Conservation (phyloP, 1,284 basidiomycete genomes). For the Austroboletus novae-zelandiae region DNA sequence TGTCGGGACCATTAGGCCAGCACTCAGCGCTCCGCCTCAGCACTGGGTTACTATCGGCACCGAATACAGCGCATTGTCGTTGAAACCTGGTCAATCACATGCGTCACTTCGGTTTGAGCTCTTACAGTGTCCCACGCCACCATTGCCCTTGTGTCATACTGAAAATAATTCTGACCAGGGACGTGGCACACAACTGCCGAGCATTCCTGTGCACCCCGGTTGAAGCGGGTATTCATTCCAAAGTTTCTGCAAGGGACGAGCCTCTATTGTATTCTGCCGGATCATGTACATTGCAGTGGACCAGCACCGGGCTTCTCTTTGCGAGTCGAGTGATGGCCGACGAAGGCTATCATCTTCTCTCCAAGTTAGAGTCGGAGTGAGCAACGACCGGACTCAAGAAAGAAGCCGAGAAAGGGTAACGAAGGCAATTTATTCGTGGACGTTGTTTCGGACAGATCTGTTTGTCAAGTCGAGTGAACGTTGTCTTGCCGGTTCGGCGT, state of each 20-base stretch:
- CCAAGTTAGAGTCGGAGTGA: conserved; percentile 11
- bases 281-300: not conserved
- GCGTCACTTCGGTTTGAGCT: not conserved
- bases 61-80: no score
- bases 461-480: conserved; percentile 3
- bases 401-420: conserved; percentile 13
- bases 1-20: no score
- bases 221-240: not conserved
- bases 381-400: conserved; percentile 14
- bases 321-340: conserved; percentile 18
- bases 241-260: not conserved
- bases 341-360: conserved; percentile 27
- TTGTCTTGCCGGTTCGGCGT: conserved; percentile 2
- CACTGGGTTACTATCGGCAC: no score
- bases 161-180: not conserved
- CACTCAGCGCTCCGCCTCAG: no score
- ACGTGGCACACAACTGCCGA: not conserved
- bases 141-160: not conserved
- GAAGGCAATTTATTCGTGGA: not conserved
- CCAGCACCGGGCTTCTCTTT: conserved; percentile 12
- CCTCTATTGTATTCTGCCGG: not conserved
- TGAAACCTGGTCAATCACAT: no score
- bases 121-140: not conserved
- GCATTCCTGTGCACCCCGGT: not conserved
- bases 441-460: conserved; percentile 21